Evolutionary conservation across 169 alveolate species (phyloP), one percentile per base, ranked within the genome.

Genomic region (Plasmodium falciparum): DNA sequence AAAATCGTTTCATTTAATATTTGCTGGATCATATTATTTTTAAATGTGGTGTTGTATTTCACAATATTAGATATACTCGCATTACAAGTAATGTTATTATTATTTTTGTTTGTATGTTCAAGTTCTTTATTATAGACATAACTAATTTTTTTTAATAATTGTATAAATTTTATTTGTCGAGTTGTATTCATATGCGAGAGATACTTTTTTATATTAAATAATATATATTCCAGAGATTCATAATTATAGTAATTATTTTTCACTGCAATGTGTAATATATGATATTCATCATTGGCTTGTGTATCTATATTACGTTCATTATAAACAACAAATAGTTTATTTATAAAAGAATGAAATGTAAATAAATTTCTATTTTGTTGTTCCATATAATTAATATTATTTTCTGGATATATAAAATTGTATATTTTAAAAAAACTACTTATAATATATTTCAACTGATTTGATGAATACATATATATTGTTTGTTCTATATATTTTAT

Each of bases 161-260:
- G 49, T 11, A 83, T 73, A 83, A 56, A 83, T 71, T 67, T 83
- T 67, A 83, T 49, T 58, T 73, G 50, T 20, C 71, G 9, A 39
- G 22, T 54, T 39, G 20, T 72, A 2, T 17, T 62, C 65, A 83
- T 39, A 47, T 83, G 73, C 13, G 91, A 22, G 3, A 83, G 2
- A 50, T 83, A 56, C 58, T 63, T 83, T 73, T 83, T 83, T 83
- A 83, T 83, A 59, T 83, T 72, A 73, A 83, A 83, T 33, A 83
- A 20, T 15, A 83, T 83, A 6, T 20, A 24, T 33, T 83, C 91
- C 50, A 83, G 54, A 62, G 74, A 59, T 11, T 56, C 73, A 83
- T 83, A 83, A 17, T 70, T 58, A 39, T 83, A 83, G 39, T 83
- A 83, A 20, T 49, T 8, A 47, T 73, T 83, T 15, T 20, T 20